Base-by-base conservation (phyloP, 73 alveolate genomes). In the Paramecium tetraurelia region DNA sequence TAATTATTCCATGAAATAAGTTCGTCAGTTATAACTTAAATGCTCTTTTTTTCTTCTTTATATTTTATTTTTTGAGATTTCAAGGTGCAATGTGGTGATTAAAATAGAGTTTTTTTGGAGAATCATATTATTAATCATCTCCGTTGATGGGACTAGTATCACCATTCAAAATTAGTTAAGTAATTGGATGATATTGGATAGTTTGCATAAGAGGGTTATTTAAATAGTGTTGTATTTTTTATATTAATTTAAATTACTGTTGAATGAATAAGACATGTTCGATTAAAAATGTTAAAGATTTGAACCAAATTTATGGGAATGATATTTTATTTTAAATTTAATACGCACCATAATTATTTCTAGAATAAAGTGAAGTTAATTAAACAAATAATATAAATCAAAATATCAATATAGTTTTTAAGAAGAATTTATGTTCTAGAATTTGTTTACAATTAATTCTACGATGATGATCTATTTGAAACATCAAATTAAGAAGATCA, bases 361-460 rank as follows among this genome's bases (percentile, higher is more conserved):
- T 53, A 18, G 69, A 53, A 53, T 53, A 5, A 48, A 53, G 69
- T 53, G 31, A 53, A 53, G 69, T 53, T 53, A 53, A 53, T 53
- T 53, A 53, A 53, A 53, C 69, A 53, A 53, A 53, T 53, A 18
- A 53, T 53, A 53, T 53, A 53, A 53, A 53, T 53, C 69, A 53
- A 53, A 53, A 53, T 16, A 18, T 53, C 35, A 72, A 90, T 94
- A 86, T 14, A 68, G 48, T 44, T 69, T 83, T 36, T 68, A 90
- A 69, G n/a, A 96, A 95, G 92, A 96, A 96, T 58, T 70, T 69
- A 92, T 96, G 99, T 14, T 85, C 31, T 27, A 96, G 93, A 58
- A 96, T 95, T 86, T 94, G 92, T 80, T 76, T 48, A 21, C 98
- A 96, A 16, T 95, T 58, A 4, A 96, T 96, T 59, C 99, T 77